Evolutionary conservation across 257 asterid genomes (phyloP), one percentile per base, ranked within the genome.

Genomic region (Solanum sejunctum): DNA sequence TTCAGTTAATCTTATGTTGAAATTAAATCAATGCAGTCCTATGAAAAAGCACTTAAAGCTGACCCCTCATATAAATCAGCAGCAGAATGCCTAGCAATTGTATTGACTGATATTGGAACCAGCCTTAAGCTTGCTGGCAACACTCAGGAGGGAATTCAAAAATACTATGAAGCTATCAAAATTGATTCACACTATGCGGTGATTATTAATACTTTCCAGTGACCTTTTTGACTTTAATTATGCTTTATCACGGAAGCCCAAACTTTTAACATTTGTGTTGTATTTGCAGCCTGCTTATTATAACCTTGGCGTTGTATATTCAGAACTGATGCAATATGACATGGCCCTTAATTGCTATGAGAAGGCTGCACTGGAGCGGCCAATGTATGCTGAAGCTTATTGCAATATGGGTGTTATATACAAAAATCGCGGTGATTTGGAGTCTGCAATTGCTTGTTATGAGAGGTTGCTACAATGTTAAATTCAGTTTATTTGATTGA

Each of bases 241-340:
- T 36, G 26, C 21, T 52, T 18, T 83, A 21, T 78, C 49, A 52
- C 3, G 49, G 47, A 78, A 78, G n/a, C 60, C 41, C 77, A 18
- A 49, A 57, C 75, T 49, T 21, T 75, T 75, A 45, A 67, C 70
- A 13, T 64, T 64, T 79, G 43, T 82, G 79, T 28, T 67, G 64
- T 52, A 57, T 47, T 54, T 88, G 95, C 97, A 97, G 99, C 98
- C 99, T 88, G 99, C 98, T 86, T 97, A 93, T 85, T 97, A 97
- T 90, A 95, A 97, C 93, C 99, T 97, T 84, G 99, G 99, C 36
- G 99, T 97, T 55, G 94, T 97, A 83, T 95, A 95, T 90, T 97
- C 99, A 83, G 99, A 97, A 90, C 91, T 97, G 99, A 97, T 97
- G 99, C 99, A 97, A 94, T 97, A 94, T 82, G 99, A 97, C 80